Base-by-base conservation (phyloP, 257 asterid genomes). In the Przewalskia tangutica region DNA sequence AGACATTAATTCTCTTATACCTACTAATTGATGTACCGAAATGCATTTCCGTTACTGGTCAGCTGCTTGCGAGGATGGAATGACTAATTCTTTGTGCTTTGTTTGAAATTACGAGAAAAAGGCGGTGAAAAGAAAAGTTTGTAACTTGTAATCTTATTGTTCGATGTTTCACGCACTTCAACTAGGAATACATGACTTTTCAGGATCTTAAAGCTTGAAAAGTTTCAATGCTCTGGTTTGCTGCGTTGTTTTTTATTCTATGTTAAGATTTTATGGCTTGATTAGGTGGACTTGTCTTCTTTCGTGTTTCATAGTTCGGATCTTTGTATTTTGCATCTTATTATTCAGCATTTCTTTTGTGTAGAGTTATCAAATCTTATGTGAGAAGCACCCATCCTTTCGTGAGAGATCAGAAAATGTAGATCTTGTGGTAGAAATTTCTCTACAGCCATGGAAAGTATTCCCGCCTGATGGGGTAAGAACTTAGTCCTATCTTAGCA, bases 351-450 rank as follows among this genome's bases (percentile, higher is more conserved):
- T 82, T 89, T 85, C 84, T 77, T 27, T 85, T 84, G 34, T 70
- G 79, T 77, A 96, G 99, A 96, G 97, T 87, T 94, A 96, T 89
- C 99, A 96, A 94, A 81, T 58, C 70, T 90, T 96, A 68, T 94
- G 98, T 66, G 97, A 96, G 97, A 96, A 93, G 92, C 83, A 96
- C 83, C 99, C 99, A 3, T 93, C 97, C 36, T 96, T 96, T 53
- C 99, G 98, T 53, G 98, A 96, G 82, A 91, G 99, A 89, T 96
- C 98, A 58, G 99, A 96, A 86, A 96, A 96, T 82, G 99, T 96
- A 1, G 97, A 96, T 89, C 99, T 96, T 76, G 98, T 94, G 88
- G 98, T 96, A 82, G 99, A 96, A 85, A 96, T 96, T 84, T 96
- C 99, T 70, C 90, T 96, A 81, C 99, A 96, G 90, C 98, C 98